A percentile compares a stretch with the other conserved stretches of the same genome.
Evolutionary conservation across 352 stramenopile genomes (phyloP).

Genomic region (Phytophthora rubi): DNA sequence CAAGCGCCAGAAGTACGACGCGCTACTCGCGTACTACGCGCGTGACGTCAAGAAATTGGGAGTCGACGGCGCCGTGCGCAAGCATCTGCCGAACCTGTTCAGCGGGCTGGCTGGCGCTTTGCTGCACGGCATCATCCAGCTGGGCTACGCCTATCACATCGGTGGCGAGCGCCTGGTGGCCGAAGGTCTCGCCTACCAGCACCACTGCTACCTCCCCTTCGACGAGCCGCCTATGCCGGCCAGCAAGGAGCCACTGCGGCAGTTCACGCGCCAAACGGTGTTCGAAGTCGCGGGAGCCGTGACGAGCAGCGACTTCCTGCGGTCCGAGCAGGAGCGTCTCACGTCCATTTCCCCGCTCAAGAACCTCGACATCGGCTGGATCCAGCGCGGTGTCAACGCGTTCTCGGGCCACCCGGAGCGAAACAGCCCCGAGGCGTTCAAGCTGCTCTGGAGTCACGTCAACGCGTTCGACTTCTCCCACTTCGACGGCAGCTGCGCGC

Average conservation of each 20-base stretch:
- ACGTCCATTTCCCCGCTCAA: constrained; percentile 27
- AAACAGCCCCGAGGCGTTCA: constrained; percentile 34
- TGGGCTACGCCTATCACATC: constrained; percentile 50
- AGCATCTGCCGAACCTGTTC: constrained; percentile 39
- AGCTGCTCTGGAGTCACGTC: constrained; percentile 32
- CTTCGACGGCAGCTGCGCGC: constrained; percentile 32
- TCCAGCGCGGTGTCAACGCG: constrained; percentile 41
- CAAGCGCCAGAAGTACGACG: constrained; percentile 38
- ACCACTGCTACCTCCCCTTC: constrained; percentile 45
- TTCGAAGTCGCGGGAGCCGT: constrained; percentile 28
- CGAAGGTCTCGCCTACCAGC: constrained; percentile 47
- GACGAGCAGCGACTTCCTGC: constrained; percentile 34
- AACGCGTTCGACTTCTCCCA: constrained; percentile 37
- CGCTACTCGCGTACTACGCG: constrained; percentile 37
- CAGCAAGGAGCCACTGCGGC: constrained; percentile 16
- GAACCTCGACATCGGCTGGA: constrained; percentile 38
- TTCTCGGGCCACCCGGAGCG: constrained; percentile 35
- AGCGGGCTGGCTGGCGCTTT: constrained; percentile 43
- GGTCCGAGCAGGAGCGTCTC: constrained; percentile 32
- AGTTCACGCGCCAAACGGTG: constrained; percentile 34
- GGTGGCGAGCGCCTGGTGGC: constrained; percentile 40
- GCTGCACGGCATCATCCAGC: constrained; percentile 52
- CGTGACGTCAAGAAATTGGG: constrained; percentile 35
- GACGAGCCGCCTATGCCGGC: constrained; percentile 28
- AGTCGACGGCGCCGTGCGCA: constrained; percentile 37